Percentiles rank a stretch among this genome's conserved stretches.
Conservation (phyloP, 2,329 filamentous ascomycete genomes). For the Beauveria sp. region DNA sequence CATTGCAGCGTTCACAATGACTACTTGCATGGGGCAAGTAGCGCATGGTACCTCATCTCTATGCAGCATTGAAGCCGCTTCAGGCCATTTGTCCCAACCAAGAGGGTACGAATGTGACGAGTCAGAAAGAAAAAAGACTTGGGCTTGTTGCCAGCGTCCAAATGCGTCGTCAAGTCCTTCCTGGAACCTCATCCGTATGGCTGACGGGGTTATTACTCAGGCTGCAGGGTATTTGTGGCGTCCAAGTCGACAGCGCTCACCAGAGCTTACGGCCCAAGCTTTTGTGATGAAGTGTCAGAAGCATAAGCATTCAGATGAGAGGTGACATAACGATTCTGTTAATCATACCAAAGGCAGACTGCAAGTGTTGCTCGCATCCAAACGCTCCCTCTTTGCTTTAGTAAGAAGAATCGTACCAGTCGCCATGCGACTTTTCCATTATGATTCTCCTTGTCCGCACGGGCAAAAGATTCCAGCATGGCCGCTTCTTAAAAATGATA, state of each 20-base stretch:
- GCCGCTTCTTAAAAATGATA: too few relatives aligned
- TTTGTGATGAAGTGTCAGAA: background rate
- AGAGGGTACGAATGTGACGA: background rate
- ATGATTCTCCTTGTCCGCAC: too few relatives aligned
- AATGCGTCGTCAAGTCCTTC: background rate
- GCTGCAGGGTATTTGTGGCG: background rate
- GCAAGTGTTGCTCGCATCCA: too few relatives aligned
- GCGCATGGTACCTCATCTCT: too few relatives aligned
- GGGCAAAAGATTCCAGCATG: too few relatives aligned
- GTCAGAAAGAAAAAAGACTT: background rate
- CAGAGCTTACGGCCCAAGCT: background rate
- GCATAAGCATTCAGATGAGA: background rate
- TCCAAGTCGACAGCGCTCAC: background rate
- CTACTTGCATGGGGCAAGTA: background rate
- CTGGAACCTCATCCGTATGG: background rate
- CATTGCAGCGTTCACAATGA: background rate
- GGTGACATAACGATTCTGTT: too few relatives aligned
- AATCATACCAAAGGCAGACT: too few relatives aligned
- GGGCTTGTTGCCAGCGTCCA: too few relatives aligned
- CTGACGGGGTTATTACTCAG: conserved; percentile 7
- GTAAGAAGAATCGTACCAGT: too few relatives aligned
- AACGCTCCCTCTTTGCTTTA: too few relatives aligned
- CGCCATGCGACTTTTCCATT: too few relatives aligned
- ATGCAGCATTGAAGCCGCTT: too few relatives aligned
- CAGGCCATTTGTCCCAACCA: background rate